Conservation (phyloP, 306 rosid genomes). For the Benincasa hispida region DNA sequence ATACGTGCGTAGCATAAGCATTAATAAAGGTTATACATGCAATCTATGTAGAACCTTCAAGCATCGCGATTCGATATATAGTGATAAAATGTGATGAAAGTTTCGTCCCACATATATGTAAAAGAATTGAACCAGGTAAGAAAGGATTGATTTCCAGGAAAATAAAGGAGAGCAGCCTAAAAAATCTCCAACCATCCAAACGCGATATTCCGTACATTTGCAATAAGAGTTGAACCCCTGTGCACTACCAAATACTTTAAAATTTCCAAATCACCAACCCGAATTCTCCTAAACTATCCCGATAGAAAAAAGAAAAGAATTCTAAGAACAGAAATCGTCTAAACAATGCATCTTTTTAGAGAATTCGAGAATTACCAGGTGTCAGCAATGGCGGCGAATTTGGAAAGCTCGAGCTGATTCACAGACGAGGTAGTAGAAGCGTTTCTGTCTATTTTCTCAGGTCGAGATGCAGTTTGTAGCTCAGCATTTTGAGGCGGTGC, state of each 20-base stretch:
- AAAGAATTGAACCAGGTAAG: background rate
- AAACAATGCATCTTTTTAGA: background rate
- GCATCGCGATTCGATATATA: background rate
- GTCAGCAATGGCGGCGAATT: constrained; percentile 64
- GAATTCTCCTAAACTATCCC: background rate
- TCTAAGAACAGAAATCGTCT: background rate
- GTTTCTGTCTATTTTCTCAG: background rate
- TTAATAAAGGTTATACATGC: background rate
- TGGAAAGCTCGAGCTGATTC: constrained; percentile 52
- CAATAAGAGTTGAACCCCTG: background rate
- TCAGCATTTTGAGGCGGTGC: constrained; percentile 20
- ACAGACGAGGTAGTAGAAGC: constrained; percentile 37
- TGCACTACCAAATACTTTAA: background rate
- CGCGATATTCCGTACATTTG: background rate
- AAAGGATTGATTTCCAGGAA: background rate
- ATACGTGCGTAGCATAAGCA: background rate
- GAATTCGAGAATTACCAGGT: constrained; percentile 39
- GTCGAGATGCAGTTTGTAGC: background rate
- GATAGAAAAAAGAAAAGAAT: background rate
- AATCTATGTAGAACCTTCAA: background rate
- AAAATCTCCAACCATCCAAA: background rate
- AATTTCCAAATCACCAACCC: background rate
- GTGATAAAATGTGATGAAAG: background rate
- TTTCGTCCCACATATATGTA: background rate
- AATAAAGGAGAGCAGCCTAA: background rate